A percentile compares a stretch with the other conserved stretches of the same genome.
These are phyloP conservation scores for Plasmopara viticola DNA, from an alignment of 352 stramenopile species.

Conservation along the genomic window DNA sequence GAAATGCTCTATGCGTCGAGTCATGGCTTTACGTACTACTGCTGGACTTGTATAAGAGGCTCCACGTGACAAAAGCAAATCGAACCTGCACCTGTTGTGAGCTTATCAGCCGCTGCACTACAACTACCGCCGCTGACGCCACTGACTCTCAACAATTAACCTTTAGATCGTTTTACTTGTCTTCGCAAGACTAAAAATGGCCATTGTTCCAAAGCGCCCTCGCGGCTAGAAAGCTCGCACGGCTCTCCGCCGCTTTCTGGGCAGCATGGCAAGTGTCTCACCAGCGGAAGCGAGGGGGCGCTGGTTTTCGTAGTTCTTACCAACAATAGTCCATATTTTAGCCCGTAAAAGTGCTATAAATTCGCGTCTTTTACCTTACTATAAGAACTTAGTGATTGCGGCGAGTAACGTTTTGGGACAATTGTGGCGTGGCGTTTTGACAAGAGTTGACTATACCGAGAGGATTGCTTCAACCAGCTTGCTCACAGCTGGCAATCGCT, in stretches of 20 bases:
- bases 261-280: conserved; percentile 29
- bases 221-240: conserved; percentile 11
- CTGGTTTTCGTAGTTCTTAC: background rate
- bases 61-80: conserved; percentile 13
- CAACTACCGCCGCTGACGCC: conserved; percentile 6
- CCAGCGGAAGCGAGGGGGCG: conserved; percentile 20
- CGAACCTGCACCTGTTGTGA: conserved; percentile 17
- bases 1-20: conserved; percentile 27
- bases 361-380: background rate
- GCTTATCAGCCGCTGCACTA: conserved; percentile 12
- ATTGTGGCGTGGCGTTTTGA: conserved; percentile 20
- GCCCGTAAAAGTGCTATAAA: no score
- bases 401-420: conserved; percentile 25
- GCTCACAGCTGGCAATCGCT: no score
- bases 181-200: conserved; percentile 29
- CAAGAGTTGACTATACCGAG: conserved; percentile 20
- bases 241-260: conserved; percentile 25
- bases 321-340: no score
- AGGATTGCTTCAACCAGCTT: no score
- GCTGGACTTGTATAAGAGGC: background rate
- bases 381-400: conserved; percentile 8
- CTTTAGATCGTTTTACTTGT: conserved; percentile 18
- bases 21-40: conserved; percentile 15
- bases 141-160: no score
- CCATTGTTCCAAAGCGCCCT: conserved; percentile 17